Evolutionary conservation across 352 stramenopile genomes (phyloP), one percentile per base, ranked within the genome.

Genomic region (Globisporangium perplexum): DNA sequence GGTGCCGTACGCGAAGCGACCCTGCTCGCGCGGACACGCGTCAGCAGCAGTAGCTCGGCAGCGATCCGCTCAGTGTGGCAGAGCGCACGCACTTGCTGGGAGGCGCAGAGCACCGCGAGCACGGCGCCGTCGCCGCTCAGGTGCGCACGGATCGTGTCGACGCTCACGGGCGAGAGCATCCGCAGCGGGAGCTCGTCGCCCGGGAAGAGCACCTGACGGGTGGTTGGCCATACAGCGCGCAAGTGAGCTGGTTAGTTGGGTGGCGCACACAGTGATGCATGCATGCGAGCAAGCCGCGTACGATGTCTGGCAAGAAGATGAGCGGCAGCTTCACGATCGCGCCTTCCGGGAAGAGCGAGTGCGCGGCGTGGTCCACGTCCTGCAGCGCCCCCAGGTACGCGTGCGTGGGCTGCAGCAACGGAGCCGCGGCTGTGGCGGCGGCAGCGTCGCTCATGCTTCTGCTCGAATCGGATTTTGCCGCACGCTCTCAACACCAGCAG

Each of bases 131-230:
- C 74, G 33, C 47, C 71, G 4, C 63, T 63, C 4, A 90, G 54
- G 12, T 84, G 58, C 17, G 69, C 55, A 45, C 67, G 69, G 12
- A 92, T 75, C 1, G 68, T 55, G 4, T 70, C 66, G 10, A 90
- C 46, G 33, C 59, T 77, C 17, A 66, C 74, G 30, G 82, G 69
- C 1, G 81, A 86, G 2, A 94, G 69, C 72, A 92, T 69, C 7
- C 84, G 72, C 60, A 94, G 56, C 22, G 84, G 82, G 3, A 94
- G 56, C 53, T 86, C 75, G 36, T 92, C 82, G 14, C 83, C 82
- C 18, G 84, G 84, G 57, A 94, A 94, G 20, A 94, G 69, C 52
- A 94, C 77, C 82, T 94, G 36, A 4, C n/a, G 36, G 28, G n/a
- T n/a, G n/a, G n/a, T n/a, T n/a, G 11, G 36, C 14, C 18, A 31